Evolutionary conservation across 768 basidiomycete genomes (phyloP), one percentile per base, ranked within the genome.

Genomic region (Punctularia strigosozonata): DNA sequence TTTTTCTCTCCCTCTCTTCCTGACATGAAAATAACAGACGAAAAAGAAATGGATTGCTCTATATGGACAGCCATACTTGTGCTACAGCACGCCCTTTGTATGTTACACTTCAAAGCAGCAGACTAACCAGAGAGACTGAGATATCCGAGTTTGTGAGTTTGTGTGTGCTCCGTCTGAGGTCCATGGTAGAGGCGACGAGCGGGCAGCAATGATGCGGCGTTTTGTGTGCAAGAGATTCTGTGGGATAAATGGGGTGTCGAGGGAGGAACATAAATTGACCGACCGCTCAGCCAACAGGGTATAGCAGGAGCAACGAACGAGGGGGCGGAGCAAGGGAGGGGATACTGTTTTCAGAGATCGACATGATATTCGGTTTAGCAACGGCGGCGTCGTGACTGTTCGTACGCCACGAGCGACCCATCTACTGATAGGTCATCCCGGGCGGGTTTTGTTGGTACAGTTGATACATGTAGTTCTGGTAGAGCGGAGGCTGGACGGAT

Each of bases 401-500:
- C n/a, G n/a, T n/a, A n/a, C n/a, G n/a, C n/a, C n/a, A n/a, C n/a
- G n/a, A n/a, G n/a, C n/a, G n/a, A n/a, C n/a, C n/a, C n/a, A n/a
- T n/a, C n/a, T n/a, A n/a, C n/a, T 59, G 58, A 71, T 78, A 88
- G 37, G 79, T 54, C 77, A 86, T 81, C 59, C 81, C 80, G 46
- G 74, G 73, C 17, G 77, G 73, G 47, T 72, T 77, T 60, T 82
- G 79, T 57, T 81, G 81, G 60, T 87, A 87, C 55, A 81, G 66
- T 60, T 80, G 79, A 54, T 85, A 85, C 81, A 86, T 78, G 65
- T 86, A 87, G 42, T 77, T 70, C 59, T 82, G 77, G 55, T 86
- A 86, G 45, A 80, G 58, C 51, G 83, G 80, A 45, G 78, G 70
- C 7, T 79, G 68, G 33, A 75, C 61, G 43, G 75, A 70, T 45